Evolutionary conservation across 2,329 filamentous ascomycete species (phyloP), one percentile per base, ranked within the genome.

Genomic region (Chrysoporthe puriensis): DNA sequence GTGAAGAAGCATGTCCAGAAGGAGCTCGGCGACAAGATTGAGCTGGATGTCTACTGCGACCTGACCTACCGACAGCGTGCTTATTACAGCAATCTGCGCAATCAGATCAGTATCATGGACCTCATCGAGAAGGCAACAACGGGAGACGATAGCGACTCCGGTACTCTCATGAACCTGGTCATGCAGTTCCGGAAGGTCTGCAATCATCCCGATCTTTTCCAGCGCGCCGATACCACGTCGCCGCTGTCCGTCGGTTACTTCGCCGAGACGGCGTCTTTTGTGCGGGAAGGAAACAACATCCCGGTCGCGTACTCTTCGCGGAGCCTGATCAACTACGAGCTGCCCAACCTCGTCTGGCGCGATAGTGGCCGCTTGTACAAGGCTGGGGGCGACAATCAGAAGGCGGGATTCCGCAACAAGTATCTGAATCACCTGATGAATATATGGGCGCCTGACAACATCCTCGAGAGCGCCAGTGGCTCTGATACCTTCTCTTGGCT

Each of bases 181-280:
- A 99, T 99, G 96, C 96, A 99, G 80, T 99, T 99, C 87, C 89
- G 96, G 74, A 99, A 99, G 81, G 96, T 99, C 67, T 99, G 96
- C 83, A 99, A 99, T 76, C 96, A 99, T 77, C 96, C 96, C 0
- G 96, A 99, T 80, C 81, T 99, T 44, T 99, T 99, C 73, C 94
- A 99, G 79, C 91, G 96, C 58, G 94, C 95, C 11, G 95, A 98
- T 70, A 97, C 93, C 9, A 90, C 88, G 34, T 97, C 94, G 9
- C 93, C 96, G 0, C 90, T 95, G 74, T 91, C 93, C 0, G 89
- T 91, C 73, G 88, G 90, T n/a, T 88, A 91, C 77, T 99, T 95
- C 79, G 96, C 94, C 16, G 96, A 99, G 82, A 97, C 95, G 0
- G 94, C 93, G 0, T 97, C 94, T 0, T 98, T 99, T 78, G 84